A percentile compares a stretch with the other conserved stretches of the same genome.
Conservation (phyloP, 495 filamentous ascomycete genomes). For the Staphylotrichum tortipilum region DNA sequence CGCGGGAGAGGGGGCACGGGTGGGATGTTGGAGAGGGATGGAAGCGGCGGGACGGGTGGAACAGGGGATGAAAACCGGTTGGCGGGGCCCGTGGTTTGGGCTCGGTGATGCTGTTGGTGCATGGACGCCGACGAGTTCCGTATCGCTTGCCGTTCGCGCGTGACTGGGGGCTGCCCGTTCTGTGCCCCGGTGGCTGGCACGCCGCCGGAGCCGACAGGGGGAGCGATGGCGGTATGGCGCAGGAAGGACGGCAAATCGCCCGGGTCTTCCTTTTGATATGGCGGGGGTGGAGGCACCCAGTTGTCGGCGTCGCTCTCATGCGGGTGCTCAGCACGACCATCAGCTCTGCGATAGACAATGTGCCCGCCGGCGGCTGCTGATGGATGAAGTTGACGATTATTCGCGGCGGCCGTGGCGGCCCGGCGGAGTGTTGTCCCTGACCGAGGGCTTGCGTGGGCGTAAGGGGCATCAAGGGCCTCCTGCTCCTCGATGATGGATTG, state of each 20-base stretch:
- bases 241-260: constrained; percentile 42
- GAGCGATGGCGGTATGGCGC: constrained; percentile 29
- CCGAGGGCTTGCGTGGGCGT: constrained; percentile 69
- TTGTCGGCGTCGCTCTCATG: constrained; percentile 88
- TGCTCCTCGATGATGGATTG: constrained; percentile 43
- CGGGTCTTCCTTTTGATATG: constrained; percentile 66
- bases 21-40: constrained; percentile 13
- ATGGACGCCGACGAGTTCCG: constrained; percentile 9
- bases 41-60: constrained; percentile 19
- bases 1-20: constrained; percentile 13
- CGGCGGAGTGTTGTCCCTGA: constrained; percentile 67
- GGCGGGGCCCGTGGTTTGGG: constrained; percentile 5
- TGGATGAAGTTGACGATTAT: constrained; percentile 55
- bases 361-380: constrained; percentile 29
- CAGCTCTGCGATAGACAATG: constrained; percentile 47
- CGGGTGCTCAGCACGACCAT: constrained; percentile 60
- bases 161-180: background rate
- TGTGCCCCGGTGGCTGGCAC: background rate
- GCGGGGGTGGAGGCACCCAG: constrained; percentile 89
- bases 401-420: constrained; percentile 68
- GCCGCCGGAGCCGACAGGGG: constrained; percentile 16
- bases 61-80: constrained; percentile 13
- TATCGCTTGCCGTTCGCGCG: constrained; percentile 1
- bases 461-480: constrained; percentile 58
- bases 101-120: constrained; percentile 13